These are phyloP conservation scores for Gossypium thurberi DNA, from an alignment of 345 rosid genomes.

Conservation along the genomic window DNA sequence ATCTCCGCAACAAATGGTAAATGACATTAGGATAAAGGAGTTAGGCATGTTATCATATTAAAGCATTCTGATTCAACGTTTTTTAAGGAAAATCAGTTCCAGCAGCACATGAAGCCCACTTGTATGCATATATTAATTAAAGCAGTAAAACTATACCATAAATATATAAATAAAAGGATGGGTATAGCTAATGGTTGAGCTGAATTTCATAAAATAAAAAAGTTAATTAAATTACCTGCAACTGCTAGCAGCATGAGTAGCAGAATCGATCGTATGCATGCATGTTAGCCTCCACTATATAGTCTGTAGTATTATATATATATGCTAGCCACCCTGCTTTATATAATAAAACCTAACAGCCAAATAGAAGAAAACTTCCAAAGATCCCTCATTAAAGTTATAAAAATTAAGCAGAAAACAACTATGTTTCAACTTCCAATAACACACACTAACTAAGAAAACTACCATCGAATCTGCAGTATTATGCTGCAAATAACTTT, in stretches of 20 bases:
- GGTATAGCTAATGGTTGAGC: slow-evolving; percentile 2
- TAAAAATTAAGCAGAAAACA: background rate
- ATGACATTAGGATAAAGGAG: background rate
- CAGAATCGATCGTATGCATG: slow-evolving; percentile 24
- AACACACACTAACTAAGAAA: background rate
- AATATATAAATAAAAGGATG: background rate
- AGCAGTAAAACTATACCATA: background rate
- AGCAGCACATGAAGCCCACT: slow-evolving; percentile 10
- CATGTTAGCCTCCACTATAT: slow-evolving; percentile 49
- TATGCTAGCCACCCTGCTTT: background rate
- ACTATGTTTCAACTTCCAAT: background rate
- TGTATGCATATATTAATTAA: background rate
- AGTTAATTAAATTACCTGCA: background rate
- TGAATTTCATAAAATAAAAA: slow-evolving; percentile 10
- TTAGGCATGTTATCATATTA: background rate
- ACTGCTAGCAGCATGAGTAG: background rate
- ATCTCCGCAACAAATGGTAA: background rate
- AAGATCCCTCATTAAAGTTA: slow-evolving; percentile 3
- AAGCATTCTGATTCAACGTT: background rate
- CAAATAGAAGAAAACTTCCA: slow-evolving; percentile 23
- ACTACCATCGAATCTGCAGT: slow-evolving; percentile 4
- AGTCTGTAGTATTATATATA: background rate
- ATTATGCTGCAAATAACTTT: background rate
- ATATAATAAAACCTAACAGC: slow-evolving; percentile 30
- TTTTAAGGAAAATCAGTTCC: background rate